Base-by-base conservation (phyloP, 108 stramenopile genomes). In the Aureococcus anophagefferens region DNA sequence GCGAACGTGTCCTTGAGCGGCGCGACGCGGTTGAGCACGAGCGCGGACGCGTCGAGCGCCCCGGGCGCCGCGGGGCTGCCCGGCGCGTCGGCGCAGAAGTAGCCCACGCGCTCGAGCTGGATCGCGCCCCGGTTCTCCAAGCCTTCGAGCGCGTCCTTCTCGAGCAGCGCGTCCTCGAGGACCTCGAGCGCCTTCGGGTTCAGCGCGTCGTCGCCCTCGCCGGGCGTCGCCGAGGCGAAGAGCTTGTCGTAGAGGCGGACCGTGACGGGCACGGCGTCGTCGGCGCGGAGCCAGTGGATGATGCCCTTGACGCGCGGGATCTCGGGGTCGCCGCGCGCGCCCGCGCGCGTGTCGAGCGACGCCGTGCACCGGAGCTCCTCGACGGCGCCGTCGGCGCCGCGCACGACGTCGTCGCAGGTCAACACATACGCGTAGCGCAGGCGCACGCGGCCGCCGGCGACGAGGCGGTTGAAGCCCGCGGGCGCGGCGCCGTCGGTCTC, bases 381-480 rank as follows among this genome's bases (percentile, higher is more conserved):
- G 21, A 92, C 76, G 74, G 89, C 90, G 30, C 88, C 88, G 64
- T 73, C 74, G 0, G 81, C 77, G 75, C 91, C 91, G 33, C 91
- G 83, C 31, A 92, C 78, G 44, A 94, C 80, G 66, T 90, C 85
- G 62, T 91, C 79, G 68, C 89, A 91, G n/a, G 77, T 73, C 34
- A 94, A 86, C 0, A 91, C 94, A 73, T 94, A 94, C 0, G 90
- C 94, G 67, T 90, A 91, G 70, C 89, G 87, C 46, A 94, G 84
- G 15, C 94, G 86, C 35, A 90, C 94, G 68, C 79, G 82, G 33
- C 83, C 88, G 35, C 77, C 80, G 15, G 87, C 80, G 11, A 93
- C 74, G 45, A 94, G 69, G 30, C 94, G 85, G 67, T 94, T 94
- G 80, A 88, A 94, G 15, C 94, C 94, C 66, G 86, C 88, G 30